These are phyloP conservation scores for Triticum turgidum DNA, from an alignment of 176 grass and related monocot genomes.

Conservation along the genomic window DNA sequence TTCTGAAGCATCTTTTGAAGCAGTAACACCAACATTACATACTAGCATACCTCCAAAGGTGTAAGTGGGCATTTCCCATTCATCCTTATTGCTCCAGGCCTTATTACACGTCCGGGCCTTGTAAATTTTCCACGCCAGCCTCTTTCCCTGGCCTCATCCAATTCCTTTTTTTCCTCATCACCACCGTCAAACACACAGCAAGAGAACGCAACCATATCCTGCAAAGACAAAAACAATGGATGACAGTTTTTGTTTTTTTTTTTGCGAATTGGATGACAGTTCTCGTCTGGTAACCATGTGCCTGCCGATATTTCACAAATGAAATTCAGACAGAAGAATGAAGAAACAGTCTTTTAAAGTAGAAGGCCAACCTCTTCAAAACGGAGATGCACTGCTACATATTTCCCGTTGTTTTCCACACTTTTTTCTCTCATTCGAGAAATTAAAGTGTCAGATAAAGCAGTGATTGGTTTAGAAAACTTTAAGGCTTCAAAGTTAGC, in stretches of 20 bases:
- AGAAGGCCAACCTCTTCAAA: slow-evolving; percentile 90
- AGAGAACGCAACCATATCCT: slow-evolving; percentile 99
- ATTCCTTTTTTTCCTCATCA: slow-evolving; percentile 73
- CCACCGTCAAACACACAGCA: slow-evolving; percentile 94
- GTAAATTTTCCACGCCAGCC: slow-evolving; percentile 99
- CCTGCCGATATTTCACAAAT: background rate
- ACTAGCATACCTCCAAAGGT: slow-evolving; percentile 83
- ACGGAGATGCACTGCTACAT: slow-evolving; percentile 90
- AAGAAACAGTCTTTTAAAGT: background rate
- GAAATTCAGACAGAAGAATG: slow-evolving; percentile 12
- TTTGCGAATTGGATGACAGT: background rate
- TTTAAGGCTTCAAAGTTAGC: slow-evolving; percentile 96
- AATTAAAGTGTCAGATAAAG: slow-evolving; percentile 72
- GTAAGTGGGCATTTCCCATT: slow-evolving; percentile 99
- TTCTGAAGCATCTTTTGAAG: slow-evolving; percentile 24
- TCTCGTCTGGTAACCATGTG: background rate
- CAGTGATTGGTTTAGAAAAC: slow-evolving; percentile 84
- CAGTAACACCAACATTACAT: slow-evolving; percentile 10
- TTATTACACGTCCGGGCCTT: slow-evolving; percentile 83
- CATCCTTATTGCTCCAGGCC: slow-evolving; percentile 86
- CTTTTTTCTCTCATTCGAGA: slow-evolving; percentile 91
- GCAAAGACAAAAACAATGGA: slow-evolving; percentile 22
- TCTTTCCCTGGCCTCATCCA: slow-evolving; percentile 91
- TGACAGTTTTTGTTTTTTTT: background rate
- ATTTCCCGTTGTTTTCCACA: slow-evolving; percentile 65